Percentiles rank a stretch among this genome's conserved stretches.
These are phyloP conservation scores for Xenosphaeropsis pyriputrescens DNA, from an alignment of 2,329 filamentous ascomycete species.

Conservation along the genomic window DNA sequence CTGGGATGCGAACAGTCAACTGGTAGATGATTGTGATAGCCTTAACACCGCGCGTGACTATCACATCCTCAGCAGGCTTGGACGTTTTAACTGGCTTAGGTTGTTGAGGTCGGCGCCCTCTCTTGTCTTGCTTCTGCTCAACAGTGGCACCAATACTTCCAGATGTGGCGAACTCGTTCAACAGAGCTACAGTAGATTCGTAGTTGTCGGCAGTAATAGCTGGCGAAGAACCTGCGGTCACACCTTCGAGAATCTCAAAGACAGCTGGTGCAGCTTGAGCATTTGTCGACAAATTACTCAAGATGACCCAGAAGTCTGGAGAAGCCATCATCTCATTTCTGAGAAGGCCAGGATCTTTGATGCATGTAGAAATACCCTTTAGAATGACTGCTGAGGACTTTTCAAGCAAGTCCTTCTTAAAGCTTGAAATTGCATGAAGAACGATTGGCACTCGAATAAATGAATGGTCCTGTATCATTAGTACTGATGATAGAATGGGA, in stretches of 20 bases:
- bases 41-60: slow-evolving; percentile 63
- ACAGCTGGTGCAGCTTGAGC: slow-evolving; percentile 61
- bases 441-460: slow-evolving; percentile 87
- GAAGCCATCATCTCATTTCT: slow-evolving; percentile 91
- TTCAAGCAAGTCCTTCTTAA: slow-evolving; percentile 63
- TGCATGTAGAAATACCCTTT: slow-evolving; percentile 66
- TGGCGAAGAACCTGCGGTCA: slow-evolving; percentile 55
- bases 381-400: slow-evolving; percentile 64
- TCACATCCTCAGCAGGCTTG: slow-evolving; percentile 46
- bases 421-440: slow-evolving; percentile 79
- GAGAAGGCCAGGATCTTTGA: slow-evolving; percentile 61
- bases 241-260: slow-evolving; percentile 74
- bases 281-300: slow-evolving; percentile 59
- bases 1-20: slow-evolving; percentile 68
- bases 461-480: slow-evolving; percentile 53
- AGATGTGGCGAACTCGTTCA: slow-evolving; percentile 81
- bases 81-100: slow-evolving; percentile 33
- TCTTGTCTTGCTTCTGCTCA: slow-evolving; percentile 52
- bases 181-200: slow-evolving; percentile 66
- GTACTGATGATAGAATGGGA: too few species aligned
- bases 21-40: slow-evolving; percentile 71
- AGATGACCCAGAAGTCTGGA: slow-evolving; percentile 90
- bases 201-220: slow-evolving; percentile 94
- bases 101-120: slow-evolving; percentile 22
- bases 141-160: slow-evolving; percentile 57